Percentiles rank a stretch among this genome's conserved stretches.
Evolutionary conservation across 495 filamentous ascomycete species (phyloP).

Genomic region (Tuber brumale): DNA sequence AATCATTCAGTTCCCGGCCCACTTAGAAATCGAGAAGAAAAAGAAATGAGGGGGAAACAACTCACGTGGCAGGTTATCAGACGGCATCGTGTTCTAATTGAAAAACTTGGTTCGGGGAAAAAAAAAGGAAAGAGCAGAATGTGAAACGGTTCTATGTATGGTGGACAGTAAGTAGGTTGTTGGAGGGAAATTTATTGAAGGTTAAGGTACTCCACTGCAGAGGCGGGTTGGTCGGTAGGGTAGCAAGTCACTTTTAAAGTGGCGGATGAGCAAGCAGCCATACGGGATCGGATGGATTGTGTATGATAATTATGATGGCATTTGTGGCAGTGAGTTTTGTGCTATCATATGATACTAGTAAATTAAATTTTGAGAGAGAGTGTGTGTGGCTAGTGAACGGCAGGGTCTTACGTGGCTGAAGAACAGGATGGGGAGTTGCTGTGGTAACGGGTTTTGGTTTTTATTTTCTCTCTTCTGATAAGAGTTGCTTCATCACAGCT

Average conservation of each 20-base stretch:
- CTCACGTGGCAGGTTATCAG: slow-evolving; percentile 63
- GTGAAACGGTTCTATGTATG: neutral
- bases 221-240: slow-evolving; percentile 8
- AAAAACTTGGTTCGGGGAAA: neutral
- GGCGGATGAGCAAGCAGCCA: slow-evolving; percentile 4
- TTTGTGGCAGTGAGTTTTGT: neutral
- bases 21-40: slow-evolving; percentile 6
- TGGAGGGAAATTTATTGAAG: slow-evolving; percentile 11
- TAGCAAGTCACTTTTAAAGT: slow-evolving; percentile 16
- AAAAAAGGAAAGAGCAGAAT: neutral
- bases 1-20: slow-evolving; percentile 2
- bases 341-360: too few relatives aligned
- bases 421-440: slow-evolving; percentile 13
- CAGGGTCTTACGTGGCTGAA: slow-evolving; percentile 12
- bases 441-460: slow-evolving; percentile 13
- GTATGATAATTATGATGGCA: slow-evolving; percentile 18
- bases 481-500: slow-evolving; percentile 3
- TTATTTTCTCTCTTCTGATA: neutral
- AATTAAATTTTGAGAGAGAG: neutral
- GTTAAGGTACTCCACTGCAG: slow-evolving; percentile 2
- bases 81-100: slow-evolving; percentile 23
- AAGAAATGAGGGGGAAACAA: slow-evolving; percentile 31
- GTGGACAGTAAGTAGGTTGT: slow-evolving; percentile 12
- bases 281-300: slow-evolving; percentile 6
- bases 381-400: neutral